Percentiles rank a stretch among this genome's conserved stretches.
Conservation (phyloP, 1,139 yeast species). For the Candida buenavistaensis region DNA sequence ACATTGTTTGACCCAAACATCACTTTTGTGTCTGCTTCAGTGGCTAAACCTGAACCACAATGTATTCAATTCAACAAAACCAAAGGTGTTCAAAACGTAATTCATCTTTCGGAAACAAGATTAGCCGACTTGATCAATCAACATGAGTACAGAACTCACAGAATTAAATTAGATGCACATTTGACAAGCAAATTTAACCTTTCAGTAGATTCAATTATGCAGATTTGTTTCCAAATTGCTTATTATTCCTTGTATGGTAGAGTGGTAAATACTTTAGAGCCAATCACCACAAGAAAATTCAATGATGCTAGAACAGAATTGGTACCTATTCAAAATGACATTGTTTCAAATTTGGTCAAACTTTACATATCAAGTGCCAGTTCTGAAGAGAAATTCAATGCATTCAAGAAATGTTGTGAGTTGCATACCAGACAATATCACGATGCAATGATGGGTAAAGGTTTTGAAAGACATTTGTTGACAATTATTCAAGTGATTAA, state of each 20-base stretch:
- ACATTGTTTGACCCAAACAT: slow-evolving; percentile 54
- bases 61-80: slow-evolving; percentile 53
- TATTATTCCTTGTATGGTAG: slow-evolving; percentile 74
- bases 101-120: slow-evolving; percentile 74
- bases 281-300: slow-evolving; percentile 69
- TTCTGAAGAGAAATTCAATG: slow-evolving; percentile 47
- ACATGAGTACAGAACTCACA: slow-evolving; percentile 55
- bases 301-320: slow-evolving; percentile 69
- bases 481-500: slow-evolving; percentile 53
- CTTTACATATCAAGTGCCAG: slow-evolving; percentile 56
- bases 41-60: slow-evolving; percentile 41
- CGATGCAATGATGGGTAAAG: slow-evolving; percentile 59
- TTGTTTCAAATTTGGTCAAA: slow-evolving; percentile 56
- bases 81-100: slow-evolving; percentile 42
- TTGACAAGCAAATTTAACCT: slow-evolving; percentile 52
- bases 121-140: slow-evolving; percentile 74
- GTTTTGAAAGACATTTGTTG: slow-evolving; percentile 71
- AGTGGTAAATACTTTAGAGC: slow-evolving; percentile 67
- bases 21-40: slow-evolving; percentile 37
- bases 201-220: slow-evolving; percentile 67
- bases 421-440: slow-evolving; percentile 50
- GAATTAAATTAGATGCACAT: slow-evolving; percentile 43
- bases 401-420: slow-evolving; percentile 52
- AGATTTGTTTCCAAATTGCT: slow-evolving; percentile 66
- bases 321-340: slow-evolving; percentile 60